These are phyloP conservation scores for Paecilomyces variotii DNA, from an alignment of 2,329 filamentous ascomycete species.

Conservation along the genomic window DNA sequence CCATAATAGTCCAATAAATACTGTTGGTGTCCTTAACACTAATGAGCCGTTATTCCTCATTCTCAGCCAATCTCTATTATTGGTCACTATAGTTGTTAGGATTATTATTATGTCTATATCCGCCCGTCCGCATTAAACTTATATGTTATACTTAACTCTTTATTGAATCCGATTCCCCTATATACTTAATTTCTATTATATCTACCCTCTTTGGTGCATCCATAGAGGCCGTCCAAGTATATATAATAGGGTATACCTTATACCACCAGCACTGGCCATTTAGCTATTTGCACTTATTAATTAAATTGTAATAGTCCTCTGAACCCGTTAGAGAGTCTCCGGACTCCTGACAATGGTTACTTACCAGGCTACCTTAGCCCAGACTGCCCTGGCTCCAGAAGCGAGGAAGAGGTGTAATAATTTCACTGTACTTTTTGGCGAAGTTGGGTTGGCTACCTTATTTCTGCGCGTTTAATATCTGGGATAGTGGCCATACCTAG, in stretches of 20 bases:
- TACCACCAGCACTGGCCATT: constrained; percentile 15
- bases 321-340: constrained; percentile 10
- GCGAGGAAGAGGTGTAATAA: constrained; percentile 27
- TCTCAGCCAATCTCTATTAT: constrained; percentile 10
- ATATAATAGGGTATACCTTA: constrained; percentile 7
- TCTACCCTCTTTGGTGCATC: background rate
- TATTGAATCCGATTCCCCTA: constrained; percentile 1
- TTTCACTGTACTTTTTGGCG: constrained; percentile 29
- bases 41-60: constrained; percentile 8
- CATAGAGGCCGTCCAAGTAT: constrained; percentile 5
- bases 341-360: constrained; percentile 15
- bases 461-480: constrained; percentile 13
- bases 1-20: constrained; percentile 12
- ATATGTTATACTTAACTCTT: constrained; percentile 10
- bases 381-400: constrained; percentile 30
- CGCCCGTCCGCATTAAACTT: constrained; percentile 14
- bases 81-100: constrained; percentile 5
- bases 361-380: too few species aligned
- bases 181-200: background rate
- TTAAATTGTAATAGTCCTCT: constrained; percentile 12
- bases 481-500: constrained; percentile 20
- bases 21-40: constrained; percentile 11
- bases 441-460: constrained; percentile 26
- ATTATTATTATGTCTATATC: constrained; percentile 12
- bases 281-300: constrained; percentile 11